A percentile compares a stretch with the other conserved stretches of the same genome.
Conservation (phyloP, 2,329 filamentous ascomycete species). For the Tricladium varicosporioides region DNA sequence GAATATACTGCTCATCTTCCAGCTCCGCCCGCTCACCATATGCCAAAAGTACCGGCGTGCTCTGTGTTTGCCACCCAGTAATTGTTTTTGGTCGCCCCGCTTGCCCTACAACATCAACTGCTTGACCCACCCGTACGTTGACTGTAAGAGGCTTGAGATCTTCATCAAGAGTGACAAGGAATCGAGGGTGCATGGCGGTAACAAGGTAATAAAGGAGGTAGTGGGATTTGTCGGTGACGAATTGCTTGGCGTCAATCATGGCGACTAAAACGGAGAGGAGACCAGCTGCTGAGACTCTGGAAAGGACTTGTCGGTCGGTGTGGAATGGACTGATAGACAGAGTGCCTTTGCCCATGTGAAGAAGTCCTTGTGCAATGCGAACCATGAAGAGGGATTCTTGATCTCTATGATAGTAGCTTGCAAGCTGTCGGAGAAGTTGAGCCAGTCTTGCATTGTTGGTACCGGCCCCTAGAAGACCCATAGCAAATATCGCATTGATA, state of each 20-base stretch:
- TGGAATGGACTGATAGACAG: slow-evolving; percentile 98
- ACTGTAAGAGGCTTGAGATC: slow-evolving; percentile 90
- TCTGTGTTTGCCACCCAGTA: slow-evolving; percentile 99
- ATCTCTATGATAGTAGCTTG: slow-evolving; percentile 97
- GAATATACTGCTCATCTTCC: slow-evolving; percentile 96
- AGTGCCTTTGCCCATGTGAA: slow-evolving; percentile 99
- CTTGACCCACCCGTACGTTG: slow-evolving; percentile 95
- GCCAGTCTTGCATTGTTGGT: slow-evolving; percentile 97
- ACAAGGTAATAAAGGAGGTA: slow-evolving; percentile 98
- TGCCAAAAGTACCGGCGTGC: slow-evolving; percentile 92
- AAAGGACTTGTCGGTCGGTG: slow-evolving; percentile 94
- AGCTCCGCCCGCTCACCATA: slow-evolving; percentile 94
- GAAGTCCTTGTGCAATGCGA: slow-evolving; percentile 90
- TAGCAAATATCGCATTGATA: slow-evolving; percentile 97
- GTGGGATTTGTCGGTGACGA: slow-evolving; percentile 65
- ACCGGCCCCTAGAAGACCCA: slow-evolving; percentile 94
- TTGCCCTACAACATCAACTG: slow-evolving; percentile 96
- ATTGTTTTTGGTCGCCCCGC: slow-evolving; percentile 98
- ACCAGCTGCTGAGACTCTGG: slow-evolving; percentile 84
- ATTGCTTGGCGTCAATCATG: slow-evolving; percentile 93
- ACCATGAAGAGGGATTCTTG: slow-evolving; percentile 99
- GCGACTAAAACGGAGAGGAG: slow-evolving; percentile 87
- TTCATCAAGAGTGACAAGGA: slow-evolving; percentile 95
- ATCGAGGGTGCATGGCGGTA: slow-evolving; percentile 93
- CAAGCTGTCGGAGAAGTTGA: slow-evolving; percentile 88